Evolutionary conservation across 129 eudicot genomes (phyloP).

Genomic region (Erigeron canadensis): DNA sequence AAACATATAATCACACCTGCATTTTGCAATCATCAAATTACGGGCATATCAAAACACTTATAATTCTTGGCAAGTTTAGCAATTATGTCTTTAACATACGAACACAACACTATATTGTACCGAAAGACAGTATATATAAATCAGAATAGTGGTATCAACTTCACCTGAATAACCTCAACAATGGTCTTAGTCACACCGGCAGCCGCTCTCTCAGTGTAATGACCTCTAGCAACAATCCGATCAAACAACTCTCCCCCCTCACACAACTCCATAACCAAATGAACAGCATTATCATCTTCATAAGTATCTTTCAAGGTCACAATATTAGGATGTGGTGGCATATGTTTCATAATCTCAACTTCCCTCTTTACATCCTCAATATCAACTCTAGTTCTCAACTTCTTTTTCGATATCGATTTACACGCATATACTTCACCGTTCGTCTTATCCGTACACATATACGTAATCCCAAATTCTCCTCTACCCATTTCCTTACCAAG

Average conservation of each 20-base stretch:
- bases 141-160: neutral
- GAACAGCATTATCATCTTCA: constrained; percentile 86
- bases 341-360: constrained; percentile 85
- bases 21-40: no score
- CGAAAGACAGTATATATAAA: neutral
- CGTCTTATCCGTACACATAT: constrained; percentile 70
- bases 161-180: constrained; percentile 92
- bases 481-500: constrained; percentile 85
- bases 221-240: constrained; percentile 90
- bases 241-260: constrained; percentile 95
- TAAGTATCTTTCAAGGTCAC: constrained; percentile 80
- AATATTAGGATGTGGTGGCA: constrained; percentile 77
- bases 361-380: constrained; percentile 89
- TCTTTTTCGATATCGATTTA: constrained; percentile 85
- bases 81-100: neutral
- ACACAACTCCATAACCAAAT: constrained; percentile 90
- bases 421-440: constrained; percentile 71
- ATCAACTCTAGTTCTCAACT: constrained; percentile 79
- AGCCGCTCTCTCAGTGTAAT: constrained; percentile 90
- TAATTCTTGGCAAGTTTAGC: neutral
- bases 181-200: constrained; percentile 71
- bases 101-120: constrained; percentile 1
- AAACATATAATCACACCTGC: no score
- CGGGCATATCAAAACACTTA: neutral
- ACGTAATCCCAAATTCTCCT: constrained; percentile 89